Percentiles rank a stretch among this genome's conserved stretches.
phyloP scores from a whole-genome alignment of 1,139 yeast genomes.

The Kodamaea fungicola region DNA sequence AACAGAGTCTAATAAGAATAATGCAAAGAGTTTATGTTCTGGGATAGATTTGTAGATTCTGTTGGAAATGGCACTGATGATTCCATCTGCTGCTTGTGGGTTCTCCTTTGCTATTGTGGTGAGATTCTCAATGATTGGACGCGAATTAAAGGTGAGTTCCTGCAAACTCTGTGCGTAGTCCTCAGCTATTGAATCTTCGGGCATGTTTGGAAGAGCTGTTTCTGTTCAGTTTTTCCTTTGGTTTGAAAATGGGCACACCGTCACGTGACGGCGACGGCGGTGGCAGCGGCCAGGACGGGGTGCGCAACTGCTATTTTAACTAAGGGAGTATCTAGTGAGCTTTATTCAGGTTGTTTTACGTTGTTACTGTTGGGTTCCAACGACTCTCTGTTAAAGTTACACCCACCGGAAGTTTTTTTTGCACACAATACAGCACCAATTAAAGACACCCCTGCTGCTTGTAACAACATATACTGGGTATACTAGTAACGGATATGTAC shows the following conservation, averaged over 20 bases:
- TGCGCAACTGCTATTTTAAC: too few species aligned
- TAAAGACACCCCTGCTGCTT: too few species aligned
- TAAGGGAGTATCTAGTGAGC: too few species aligned
- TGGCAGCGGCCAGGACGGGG: background rate
- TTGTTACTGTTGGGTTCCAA: too few species aligned
- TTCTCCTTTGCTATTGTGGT: constrained; percentile 90
- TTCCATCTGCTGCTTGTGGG: constrained; percentile 69
- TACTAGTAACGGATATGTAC: too few species aligned
- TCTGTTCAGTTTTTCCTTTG: background rate
- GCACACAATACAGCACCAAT: too few species aligned
- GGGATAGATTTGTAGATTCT: constrained; percentile 61
- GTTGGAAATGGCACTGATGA: constrained; percentile 66
- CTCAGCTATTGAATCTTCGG: constrained; percentile 18
- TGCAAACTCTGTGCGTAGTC: constrained; percentile 67
- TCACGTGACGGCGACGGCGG: background rate
- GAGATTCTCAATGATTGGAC: constrained; percentile 82
- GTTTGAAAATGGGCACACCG: background rate
- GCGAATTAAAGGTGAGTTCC: constrained; percentile 82
- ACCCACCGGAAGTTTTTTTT: too few species aligned
- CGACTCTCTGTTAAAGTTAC: too few species aligned
- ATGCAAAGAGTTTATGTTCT: constrained; percentile 73
- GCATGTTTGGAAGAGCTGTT: background rate
- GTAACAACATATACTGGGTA: too few species aligned
- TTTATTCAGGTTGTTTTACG: too few species aligned
- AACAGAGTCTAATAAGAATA: constrained; percentile 87